These are phyloP conservation scores for Cladosporium austrohemisphaericum DNA, from an alignment of 2,329 filamentous ascomycete genomes.

Conservation along the genomic window DNA sequence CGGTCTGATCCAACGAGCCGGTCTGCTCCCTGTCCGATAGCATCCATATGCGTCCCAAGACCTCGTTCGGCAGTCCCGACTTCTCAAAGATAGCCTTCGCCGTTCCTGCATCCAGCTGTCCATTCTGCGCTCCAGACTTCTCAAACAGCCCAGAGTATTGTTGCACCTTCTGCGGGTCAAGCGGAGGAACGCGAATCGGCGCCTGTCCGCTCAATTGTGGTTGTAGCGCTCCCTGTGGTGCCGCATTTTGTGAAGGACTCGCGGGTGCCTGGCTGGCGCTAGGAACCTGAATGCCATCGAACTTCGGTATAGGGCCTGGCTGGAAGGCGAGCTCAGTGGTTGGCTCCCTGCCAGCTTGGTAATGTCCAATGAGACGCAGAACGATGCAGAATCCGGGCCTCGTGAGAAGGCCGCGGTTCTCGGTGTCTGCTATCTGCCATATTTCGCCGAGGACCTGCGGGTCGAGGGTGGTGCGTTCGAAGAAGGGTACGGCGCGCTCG, in stretches of 20 bases:
- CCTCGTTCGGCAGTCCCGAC: slow-evolving; percentile 82
- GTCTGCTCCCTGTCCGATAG: slow-evolving; percentile 91
- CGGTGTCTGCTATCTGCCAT: slow-evolving; percentile 97
- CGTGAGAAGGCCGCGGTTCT: slow-evolving; percentile 91
- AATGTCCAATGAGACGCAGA: slow-evolving; percentile 89
- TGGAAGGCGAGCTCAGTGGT: slow-evolving; percentile 77
- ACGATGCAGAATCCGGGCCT: slow-evolving; percentile 91
- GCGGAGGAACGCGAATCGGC: slow-evolving; percentile 79
- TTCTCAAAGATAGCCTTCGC: slow-evolving; percentile 95
- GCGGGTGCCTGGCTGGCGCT: slow-evolving; percentile 17
- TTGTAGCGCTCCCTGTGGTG: slow-evolving; percentile 28
- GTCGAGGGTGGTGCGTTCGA: slow-evolving; percentile 88
- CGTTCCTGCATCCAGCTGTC: slow-evolving; percentile 65
- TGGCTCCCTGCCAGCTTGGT: slow-evolving; percentile 81
- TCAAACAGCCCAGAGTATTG: slow-evolving; percentile 92
- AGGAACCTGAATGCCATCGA: slow-evolving; percentile 68
- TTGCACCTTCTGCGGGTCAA: slow-evolving; percentile 81
- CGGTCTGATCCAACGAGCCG: slow-evolving; percentile 77
- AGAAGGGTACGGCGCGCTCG: slow-evolving; percentile 94
- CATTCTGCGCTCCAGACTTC: slow-evolving; percentile 74
- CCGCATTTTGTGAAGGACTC: slow-evolving; percentile 23
- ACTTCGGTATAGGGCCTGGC: slow-evolving; percentile 84
- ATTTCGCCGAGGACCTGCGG: slow-evolving; percentile 90
- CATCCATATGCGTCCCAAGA: slow-evolving; percentile 92
- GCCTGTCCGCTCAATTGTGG: slow-evolving; percentile 40